Evolutionary conservation across 176 grass and related monocot species (phyloP).

Genomic region (Carex myosuroides): DNA sequence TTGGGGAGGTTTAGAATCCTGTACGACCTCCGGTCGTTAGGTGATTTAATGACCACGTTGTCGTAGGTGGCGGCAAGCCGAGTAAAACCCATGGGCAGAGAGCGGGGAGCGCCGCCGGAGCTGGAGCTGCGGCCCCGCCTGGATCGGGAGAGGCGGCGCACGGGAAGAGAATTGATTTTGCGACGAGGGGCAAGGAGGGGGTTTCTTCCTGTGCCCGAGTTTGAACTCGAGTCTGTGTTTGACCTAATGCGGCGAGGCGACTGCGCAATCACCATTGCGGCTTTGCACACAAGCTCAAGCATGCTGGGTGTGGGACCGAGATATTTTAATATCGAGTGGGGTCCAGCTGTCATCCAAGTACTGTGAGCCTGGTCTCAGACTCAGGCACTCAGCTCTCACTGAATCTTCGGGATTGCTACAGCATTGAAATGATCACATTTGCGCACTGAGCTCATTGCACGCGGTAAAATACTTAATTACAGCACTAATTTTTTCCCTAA

Average conservation of each 20-base stretch:
- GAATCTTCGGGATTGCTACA: background rate
- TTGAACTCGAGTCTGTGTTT: background rate
- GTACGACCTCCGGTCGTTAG: constrained; percentile 69
- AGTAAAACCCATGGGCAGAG: background rate
- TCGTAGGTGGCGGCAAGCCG: constrained; percentile 13
- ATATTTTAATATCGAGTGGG: background rate
- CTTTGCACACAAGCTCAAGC: background rate
- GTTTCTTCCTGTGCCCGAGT: background rate
- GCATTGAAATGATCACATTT: background rate
- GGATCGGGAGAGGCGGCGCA: background rate
- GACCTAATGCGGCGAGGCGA: constrained; percentile 4
- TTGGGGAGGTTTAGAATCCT: constrained; percentile 70
- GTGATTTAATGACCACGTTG: constrained; percentile 64
- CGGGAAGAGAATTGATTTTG: background rate
- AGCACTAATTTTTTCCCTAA: background rate
- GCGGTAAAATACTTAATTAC: background rate
- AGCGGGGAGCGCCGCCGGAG: background rate
- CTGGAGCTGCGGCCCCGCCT: background rate
- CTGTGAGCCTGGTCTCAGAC: background rate
- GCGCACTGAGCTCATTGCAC: background rate
- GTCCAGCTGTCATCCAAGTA: background rate
- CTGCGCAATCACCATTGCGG: background rate
- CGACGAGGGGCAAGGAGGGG: background rate
- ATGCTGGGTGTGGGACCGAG: background rate
- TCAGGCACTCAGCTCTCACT: background rate